Evolutionary conservation across 208 protist genomes (phyloP), one percentile per base, ranked within the genome.

Genomic region (Crithidia bombi): DNA sequence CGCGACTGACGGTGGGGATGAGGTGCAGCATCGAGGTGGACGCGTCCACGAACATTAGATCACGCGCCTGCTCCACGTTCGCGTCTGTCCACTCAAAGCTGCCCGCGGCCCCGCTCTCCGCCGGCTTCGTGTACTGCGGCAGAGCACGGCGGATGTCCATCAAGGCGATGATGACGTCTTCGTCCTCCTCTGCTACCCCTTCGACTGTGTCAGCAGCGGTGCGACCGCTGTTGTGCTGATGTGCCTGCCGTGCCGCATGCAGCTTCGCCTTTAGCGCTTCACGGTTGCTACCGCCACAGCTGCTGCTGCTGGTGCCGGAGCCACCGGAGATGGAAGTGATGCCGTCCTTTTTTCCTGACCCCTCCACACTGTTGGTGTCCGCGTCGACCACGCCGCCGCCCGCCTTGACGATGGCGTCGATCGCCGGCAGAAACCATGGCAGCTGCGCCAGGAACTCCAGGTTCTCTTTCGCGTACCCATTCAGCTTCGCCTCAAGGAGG

Each of bases 31-130:
- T 77, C 25, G 84, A 72, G 26, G 84, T 90, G 21, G 86, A 92
- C 19, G 89, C 86, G 47, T 94, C 89, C 19, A 94, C 69, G 62
- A 94, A 94, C 86, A 94, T 89, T 38, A 94, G 62, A 44, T 94
- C 84, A 12, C 84, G 77, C 59, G 86, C 83, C 38, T 89, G 83
- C 62, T 86, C 74, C 26, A 84, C 15, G 30, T 82, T 68, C 28
- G 69, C 75, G 5, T 63, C 44, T 25, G 79, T 78, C 86, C 89
- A 94, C 36, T 64, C 43, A 14, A 86, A 55, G 15, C 39, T 54
- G 28, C 44, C 55, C 15, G 14, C 33, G 49, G 12, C 33, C 21
- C 33, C 23, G 9, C n/a, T 7, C 38, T 30, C 28, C 26, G 21
- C 30, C 19, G 35, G 33, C 5, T 67, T 46, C 9, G 23, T 62